Base-by-base conservation (phyloP, 2,329 filamentous ascomycete genomes). In the Aspergillus sp. region DNA sequence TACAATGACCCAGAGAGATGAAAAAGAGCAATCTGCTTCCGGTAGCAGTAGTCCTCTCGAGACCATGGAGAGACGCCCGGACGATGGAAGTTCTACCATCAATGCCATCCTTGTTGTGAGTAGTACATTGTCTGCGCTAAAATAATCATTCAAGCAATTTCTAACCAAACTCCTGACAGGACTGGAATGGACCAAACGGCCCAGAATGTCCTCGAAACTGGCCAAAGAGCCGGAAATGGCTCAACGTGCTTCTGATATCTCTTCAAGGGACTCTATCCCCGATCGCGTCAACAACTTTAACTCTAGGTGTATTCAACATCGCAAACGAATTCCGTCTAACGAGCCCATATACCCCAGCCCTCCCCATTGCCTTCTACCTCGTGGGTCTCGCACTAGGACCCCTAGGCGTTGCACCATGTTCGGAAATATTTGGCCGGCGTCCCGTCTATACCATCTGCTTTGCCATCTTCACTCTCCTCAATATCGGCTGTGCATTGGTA, bases 381-480 rank as follows among this genome's bases (percentile, higher is more conserved):
- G 13, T 49, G 5, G 44, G 44, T 5, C 25, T 39, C 5, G 36
- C 51, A 10, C 27, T 54, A 17, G 39, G 51, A 1, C 39, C 51
- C 13, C 6, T 54, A 6, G 51, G 25, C 36, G 36, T 54, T 1
- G 51, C 51, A 8, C 51, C 51, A 5, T 32, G 27, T 6, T 54
- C 23, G 15, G 53, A 55, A 11, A 36, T 44, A 8, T 55, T 27
- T 38, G 53, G 53, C 27, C 54, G 54, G 11, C 41, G 41, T 1
- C 41, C 41, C 2, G 7, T 57, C 8, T 57, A 57, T 19, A 42
- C 32, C 5, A 42, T 57, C 25, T 57, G 41, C 10, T 49, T 48
- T 5, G 30, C 27, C 11, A 7, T 57, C 17, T 48, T 57, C 30
- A 21, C 21, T 1, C 10, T 50, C 13, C 30, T 48, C 2, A 47